Evolutionary conservation across 345 rosid species (phyloP).

Genomic region (Eucalyptus melliodora): DNA sequence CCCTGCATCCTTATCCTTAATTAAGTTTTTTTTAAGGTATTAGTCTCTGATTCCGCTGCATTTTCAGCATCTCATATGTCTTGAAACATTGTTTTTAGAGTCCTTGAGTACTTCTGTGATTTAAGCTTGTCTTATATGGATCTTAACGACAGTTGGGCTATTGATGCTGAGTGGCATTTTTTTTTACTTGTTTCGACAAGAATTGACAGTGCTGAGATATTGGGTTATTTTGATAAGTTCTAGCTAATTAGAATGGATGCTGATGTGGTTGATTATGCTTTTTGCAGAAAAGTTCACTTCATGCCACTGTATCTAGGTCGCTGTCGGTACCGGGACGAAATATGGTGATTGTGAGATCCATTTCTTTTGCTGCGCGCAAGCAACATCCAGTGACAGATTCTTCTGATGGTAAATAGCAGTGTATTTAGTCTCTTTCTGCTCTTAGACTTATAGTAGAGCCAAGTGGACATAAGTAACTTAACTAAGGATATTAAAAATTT

Average conservation of each 20-base stretch:
- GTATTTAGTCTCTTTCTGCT: neutral
- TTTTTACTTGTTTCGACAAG: neutral
- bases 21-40: neutral
- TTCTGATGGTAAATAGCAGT: slow-evolving; percentile 24
- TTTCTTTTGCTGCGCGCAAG: slow-evolving; percentile 44
- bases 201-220: neutral
- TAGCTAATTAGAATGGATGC: neutral
- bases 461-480: neutral
- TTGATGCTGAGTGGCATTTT: neutral
- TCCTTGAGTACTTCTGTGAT: neutral
- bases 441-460: neutral
- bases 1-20: neutral
- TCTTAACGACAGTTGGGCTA: neutral
- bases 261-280: neutral
- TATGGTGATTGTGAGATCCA: slow-evolving; percentile 65
- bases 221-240: neutral
- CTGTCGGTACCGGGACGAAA: slow-evolving; percentile 62
- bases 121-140: neutral
- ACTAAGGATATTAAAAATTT: neutral
- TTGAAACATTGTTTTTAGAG: neutral
- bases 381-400: slow-evolving; percentile 19
- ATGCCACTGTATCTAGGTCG: slow-evolving; percentile 60
- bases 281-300: slow-evolving; percentile 44
- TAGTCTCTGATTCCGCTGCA: neutral
- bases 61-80: neutral